phyloP scores from a whole-genome alignment of 2,329 filamentous ascomycete genomes.

The Botrytis sinoallii region DNA sequence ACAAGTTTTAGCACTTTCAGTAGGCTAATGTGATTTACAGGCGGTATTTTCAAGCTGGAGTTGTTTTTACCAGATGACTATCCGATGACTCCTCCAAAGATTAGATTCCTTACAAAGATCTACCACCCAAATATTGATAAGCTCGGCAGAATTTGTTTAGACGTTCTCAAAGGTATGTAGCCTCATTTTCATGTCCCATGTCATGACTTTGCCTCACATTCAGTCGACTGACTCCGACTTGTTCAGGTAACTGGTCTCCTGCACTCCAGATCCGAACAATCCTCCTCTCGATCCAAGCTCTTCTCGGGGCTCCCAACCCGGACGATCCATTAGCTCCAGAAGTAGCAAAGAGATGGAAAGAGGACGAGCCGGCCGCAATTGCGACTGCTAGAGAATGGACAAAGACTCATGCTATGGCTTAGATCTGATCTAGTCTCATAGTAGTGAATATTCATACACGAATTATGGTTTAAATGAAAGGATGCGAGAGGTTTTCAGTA shows the following conservation, averaged over 20 bases:
- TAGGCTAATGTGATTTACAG: conserved; percentile 27
- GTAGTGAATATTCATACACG: background rate
- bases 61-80: conserved; percentile 98
- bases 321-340: conserved; percentile 98
- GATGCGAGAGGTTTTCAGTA: background rate
- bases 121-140: conserved; percentile 99
- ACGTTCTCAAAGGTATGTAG: conserved; percentile 89
- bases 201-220: background rate
- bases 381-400: conserved; percentile 93
- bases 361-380: conserved; percentile 89
- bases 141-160: conserved; percentile 92
- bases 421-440: background rate
- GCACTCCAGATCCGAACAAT: conserved; percentile 97
- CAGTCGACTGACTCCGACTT: conserved; percentile 23
- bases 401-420: conserved; percentile 41
- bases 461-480: conserved; percentile 14
- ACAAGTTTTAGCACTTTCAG: background rate
- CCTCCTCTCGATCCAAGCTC: conserved; percentile 94
- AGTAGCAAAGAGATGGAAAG: conserved; percentile 97
- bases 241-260: conserved; percentile 92
- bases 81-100: conserved; percentile 98
- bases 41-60: conserved; percentile 91
- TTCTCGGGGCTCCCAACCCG: conserved; percentile 93
- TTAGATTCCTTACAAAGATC: conserved; percentile 97
- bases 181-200: background rate